Evolutionary conservation across 768 basidiomycete species (phyloP).

Genomic region (Lactarius sanguifluus): DNA sequence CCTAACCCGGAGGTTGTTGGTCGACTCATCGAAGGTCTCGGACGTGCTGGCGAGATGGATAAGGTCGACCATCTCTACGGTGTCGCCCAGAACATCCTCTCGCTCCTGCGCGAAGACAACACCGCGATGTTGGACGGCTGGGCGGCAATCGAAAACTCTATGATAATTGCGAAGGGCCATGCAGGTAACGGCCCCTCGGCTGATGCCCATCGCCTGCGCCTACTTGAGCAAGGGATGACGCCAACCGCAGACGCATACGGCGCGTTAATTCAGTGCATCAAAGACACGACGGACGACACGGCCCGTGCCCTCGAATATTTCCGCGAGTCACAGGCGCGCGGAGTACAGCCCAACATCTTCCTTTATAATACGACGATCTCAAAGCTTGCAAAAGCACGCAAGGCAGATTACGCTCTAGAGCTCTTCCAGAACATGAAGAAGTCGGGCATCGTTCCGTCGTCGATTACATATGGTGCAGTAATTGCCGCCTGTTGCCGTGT

Average conservation of each 20-base stretch:
- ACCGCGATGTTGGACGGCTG: constrained; percentile 58
- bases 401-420: constrained; percentile 84
- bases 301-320: constrained; percentile 83
- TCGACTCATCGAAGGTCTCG: constrained; percentile 65
- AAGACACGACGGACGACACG: constrained; percentile 95
- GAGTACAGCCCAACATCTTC: constrained; percentile 78
- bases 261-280: constrained; percentile 79
- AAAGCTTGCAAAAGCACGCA: constrained; percentile 91
- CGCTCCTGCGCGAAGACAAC: constrained; percentile 44
- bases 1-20: constrained; percentile 56
- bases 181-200: constrained; percentile 77
- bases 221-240: constrained; percentile 71
- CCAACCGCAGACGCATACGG: constrained; percentile 92
- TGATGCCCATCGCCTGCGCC: constrained; percentile 73
- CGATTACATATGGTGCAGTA: constrained; percentile 93
- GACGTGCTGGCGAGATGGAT: constrained; percentile 58
- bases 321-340: constrained; percentile 67
- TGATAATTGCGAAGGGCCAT: constrained; percentile 86
- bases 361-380: constrained; percentile 98
- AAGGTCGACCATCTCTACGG: constrained; percentile 67
- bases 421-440: constrained; percentile 88
- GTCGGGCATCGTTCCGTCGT: constrained; percentile 58
- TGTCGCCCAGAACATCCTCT: constrained; percentile 61
- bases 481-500: constrained; percentile 93
- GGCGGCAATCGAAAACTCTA: constrained; percentile 81